phyloP scores from a whole-genome alignment of 2,329 filamentous ascomycete species.

The Myriangium duriaei region DNA sequence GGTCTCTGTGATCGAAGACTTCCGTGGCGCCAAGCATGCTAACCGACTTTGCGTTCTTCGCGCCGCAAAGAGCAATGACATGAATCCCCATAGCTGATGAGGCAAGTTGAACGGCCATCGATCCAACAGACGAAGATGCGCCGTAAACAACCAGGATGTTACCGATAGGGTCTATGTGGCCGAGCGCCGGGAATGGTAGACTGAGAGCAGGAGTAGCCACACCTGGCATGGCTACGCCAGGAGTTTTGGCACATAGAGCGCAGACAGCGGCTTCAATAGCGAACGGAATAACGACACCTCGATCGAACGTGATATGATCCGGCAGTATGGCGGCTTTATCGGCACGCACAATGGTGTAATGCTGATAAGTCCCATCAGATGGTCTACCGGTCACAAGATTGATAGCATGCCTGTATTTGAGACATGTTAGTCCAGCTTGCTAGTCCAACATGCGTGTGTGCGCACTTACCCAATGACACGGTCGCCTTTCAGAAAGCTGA shows the following conservation, averaged over 20 bases:
- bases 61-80: slow-evolving; percentile 21
- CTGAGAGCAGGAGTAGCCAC: neutral
- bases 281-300: slow-evolving; percentile 31
- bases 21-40: slow-evolving; percentile 20
- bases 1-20: slow-evolving; percentile 24
- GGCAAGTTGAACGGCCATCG: slow-evolving; percentile 23
- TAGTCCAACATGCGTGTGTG: too few species aligned
- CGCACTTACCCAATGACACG: slow-evolving; percentile 29
- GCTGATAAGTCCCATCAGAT: slow-evolving; percentile 18
- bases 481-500: slow-evolving; percentile 38
- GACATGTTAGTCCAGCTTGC: too few species aligned
- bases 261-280: slow-evolving; percentile 33
- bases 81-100: slow-evolving; percentile 21
- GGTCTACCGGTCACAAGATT: slow-evolving; percentile 9
- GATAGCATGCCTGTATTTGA: slow-evolving; percentile 10
- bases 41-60: slow-evolving; percentile 22
- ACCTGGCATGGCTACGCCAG: slow-evolving; percentile 17
- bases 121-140: slow-evolving; percentile 24
- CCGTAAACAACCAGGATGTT: slow-evolving; percentile 30
- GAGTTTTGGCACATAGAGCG: slow-evolving; percentile 29
- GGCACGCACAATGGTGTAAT: slow-evolving; percentile 22
- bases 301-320: slow-evolving; percentile 23
- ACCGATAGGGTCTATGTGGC: slow-evolving; percentile 14
- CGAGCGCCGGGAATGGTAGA: slow-evolving; percentile 25
- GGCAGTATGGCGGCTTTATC: slow-evolving; percentile 28